Base-by-base conservation (phyloP, 441 rosid genomes). In the Omphalea diandra region DNA sequence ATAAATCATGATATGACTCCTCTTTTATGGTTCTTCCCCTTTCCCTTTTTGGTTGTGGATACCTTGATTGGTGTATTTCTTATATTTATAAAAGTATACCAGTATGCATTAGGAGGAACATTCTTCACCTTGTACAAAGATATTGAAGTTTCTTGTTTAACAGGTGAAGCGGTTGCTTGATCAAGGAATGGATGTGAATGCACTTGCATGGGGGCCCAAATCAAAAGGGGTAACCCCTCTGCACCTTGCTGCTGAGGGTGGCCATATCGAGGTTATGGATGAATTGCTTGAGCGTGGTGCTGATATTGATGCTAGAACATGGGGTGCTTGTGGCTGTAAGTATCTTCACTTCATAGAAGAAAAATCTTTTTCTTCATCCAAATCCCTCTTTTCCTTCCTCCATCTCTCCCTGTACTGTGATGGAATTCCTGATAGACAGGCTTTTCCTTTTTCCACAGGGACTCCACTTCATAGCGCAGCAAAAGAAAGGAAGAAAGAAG, bases 231-330 rank as follows among this genome's bases (percentile, higher is more conserved):
- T 86, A 43, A 93, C 87, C 31, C 89, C 98, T 27, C 98, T 93
- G 69, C 97, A 90, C 83, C 98, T 93, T 71, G 98, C 97, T 65
- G 94, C 98, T 12, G 87, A 90, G 82, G 95, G 95, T 68, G 98
- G 98, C 26, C 91, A 93, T 64, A 69, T 93, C 29, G 84, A 86
- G 74, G 88, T 93, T 31, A 90, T 93, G 90, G 98, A 90, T 83
- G 87, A 82, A 76, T 79, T 93, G 70, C 96, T 93, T 17, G 98
- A 90, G 29, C 92, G 88, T 10, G 98, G 98, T 32, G 97, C 96
- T 47, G 75, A 93, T 73, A 93, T 93, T 26, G 98, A 93, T 75
- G 92, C 98, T 4, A 86, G 98, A 73, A 87, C 95, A 7, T 80
- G 80, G 88, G 98, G 98, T 56, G 90, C 92, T 9, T 93, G 98